Evolutionary conservation across 1,284 basidiomycete species (phyloP), one percentile per base, ranked within the genome.

Genomic region (Rhodotorula sp.): DNA sequence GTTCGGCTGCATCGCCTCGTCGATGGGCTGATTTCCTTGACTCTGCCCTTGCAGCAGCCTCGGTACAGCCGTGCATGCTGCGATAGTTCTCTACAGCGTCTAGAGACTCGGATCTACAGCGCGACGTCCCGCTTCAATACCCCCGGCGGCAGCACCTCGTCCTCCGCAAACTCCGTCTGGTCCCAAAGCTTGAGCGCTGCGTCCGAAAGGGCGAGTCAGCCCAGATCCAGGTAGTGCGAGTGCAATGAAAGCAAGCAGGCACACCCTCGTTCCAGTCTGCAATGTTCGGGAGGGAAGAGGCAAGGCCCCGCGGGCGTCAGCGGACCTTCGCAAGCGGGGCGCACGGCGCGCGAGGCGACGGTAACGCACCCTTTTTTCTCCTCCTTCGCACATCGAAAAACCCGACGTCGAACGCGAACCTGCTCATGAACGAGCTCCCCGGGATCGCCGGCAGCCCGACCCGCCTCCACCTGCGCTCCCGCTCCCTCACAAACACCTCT

Each of bases 371-470:
- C 74, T 91, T 85, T 81, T 93, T 93, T 76, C 91, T 84, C 77
- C 91, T 83, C 73, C 91, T 83, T 70, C 85, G 85, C 66, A 92
- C 84, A 9, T 90, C 91, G 79, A 93, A 93, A 78, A 92, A 93
- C 73, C 87, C 86, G 7, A 61, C 53, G 48, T 29, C 61, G 53
- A 32, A 55, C 53, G 37, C 61, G 32, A 87, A 82, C 61, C 85
- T 84, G 72, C 6, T 60, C 34, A 21, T 17, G 32, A 29, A 87
- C 87, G 74, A 88, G 88, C 90, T 90, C 89, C 86, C 87, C 74
- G 84, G 82, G 34, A 89, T 85, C 61, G 90, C 84, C 6, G 90
- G 90, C 80, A 91, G 90, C 79, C 90, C 86, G 78, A 79, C 83
- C 48, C 86, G 87, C 8, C 87, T 88, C 25, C 81, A 82, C 64